Conservation (phyloP, 2,329 filamentous ascomycete genomes). For the Botrytis aclada region DNA sequence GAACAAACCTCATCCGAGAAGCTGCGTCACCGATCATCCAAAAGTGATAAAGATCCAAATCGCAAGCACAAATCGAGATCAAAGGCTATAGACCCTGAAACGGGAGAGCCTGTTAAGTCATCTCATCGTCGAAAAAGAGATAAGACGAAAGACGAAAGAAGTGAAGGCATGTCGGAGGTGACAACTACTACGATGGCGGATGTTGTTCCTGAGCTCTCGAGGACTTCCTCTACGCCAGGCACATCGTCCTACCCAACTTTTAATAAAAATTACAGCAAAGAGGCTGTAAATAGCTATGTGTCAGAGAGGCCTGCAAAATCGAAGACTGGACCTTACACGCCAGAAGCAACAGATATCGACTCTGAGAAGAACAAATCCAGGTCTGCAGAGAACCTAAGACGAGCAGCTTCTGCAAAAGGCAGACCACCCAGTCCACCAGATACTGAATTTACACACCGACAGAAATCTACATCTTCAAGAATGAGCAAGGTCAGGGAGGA, state of each 20-base stretch:
- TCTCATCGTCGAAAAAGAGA: slow-evolving; percentile 35
- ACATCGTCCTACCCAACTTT: slow-evolving; percentile 65
- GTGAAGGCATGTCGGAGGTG: slow-evolving; percentile 27
- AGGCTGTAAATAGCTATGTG: slow-evolving; percentile 61
- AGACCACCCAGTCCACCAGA: slow-evolving; percentile 63
- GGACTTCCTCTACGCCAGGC: slow-evolving; percentile 37
- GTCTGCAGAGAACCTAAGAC: slow-evolving; percentile 44
- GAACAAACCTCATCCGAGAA: slow-evolving; percentile 34
- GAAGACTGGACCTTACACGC: slow-evolving; percentile 51
- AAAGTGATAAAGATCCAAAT: slow-evolving; percentile 36
- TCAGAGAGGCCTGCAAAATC: slow-evolving; percentile 24
- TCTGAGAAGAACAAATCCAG: slow-evolving; percentile 48
- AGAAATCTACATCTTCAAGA: slow-evolving; percentile 38
- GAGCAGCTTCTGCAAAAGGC: slow-evolving; percentile 44
- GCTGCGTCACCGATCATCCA: slow-evolving; percentile 30
- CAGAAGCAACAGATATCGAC: slow-evolving; percentile 69
- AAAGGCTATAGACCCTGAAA: slow-evolving; percentile 36
- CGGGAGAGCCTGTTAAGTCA: slow-evolving; percentile 34
- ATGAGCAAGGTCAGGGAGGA: slow-evolving; percentile 42
- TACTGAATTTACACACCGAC: slow-evolving; percentile 53
- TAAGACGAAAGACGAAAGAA: slow-evolving; percentile 28
- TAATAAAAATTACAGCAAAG: slow-evolving; percentile 89
- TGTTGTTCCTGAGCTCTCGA: slow-evolving; percentile 47
- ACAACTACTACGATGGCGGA: slow-evolving; percentile 43
- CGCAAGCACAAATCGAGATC: slow-evolving; percentile 37